Base-by-base conservation (phyloP, 805 yeast species). In the Komagataella ulmi region DNA sequence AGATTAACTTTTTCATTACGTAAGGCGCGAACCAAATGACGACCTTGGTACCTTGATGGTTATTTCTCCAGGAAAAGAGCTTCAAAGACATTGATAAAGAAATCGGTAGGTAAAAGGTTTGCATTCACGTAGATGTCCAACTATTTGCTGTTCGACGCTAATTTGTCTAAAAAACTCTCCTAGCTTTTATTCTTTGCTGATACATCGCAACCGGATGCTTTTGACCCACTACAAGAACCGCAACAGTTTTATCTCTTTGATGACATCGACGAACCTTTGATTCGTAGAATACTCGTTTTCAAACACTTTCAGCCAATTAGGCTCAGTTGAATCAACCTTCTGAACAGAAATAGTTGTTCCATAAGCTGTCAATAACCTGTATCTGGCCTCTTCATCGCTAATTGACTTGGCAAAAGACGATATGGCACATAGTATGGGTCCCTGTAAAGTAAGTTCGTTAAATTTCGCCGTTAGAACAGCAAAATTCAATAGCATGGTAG, bases 341-440 rank as follows among this genome's bases (percentile, higher is more conserved):
- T 30, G 40, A 1, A 12, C 40, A 30, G 14, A 30, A 8, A 30
- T 14, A 30, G 14, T 30, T 30, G 87, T 85, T 2, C 93, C 95
- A 52, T 72, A 74, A 0, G 85, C 81, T 23, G 85, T 70, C 10
- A 75, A 55, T 21, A 81, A 57, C 59, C 96, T 73, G 62, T 86
- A 87, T 0, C 80, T 77, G 2, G 89, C 79, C 63, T 87, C 96
- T 45, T 79, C 40, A n/a, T 30, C 40, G 14, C 8, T 30, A 14
- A 30, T 30, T 8, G 40, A 30, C 6, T 30, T 14, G 12, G n/a
- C 40, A 8, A 30, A 30, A 74, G 45, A 30, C 6, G 40, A 30
- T 10, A 14, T 30, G 3, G 40, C 40, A 5, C 40, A n/a, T 14
- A 30, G 4, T 30, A 30, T 30, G 10, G 40, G 40, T 10, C 40